A percentile compares a stretch with the other conserved stretches of the same genome.
phyloP scores from a whole-genome alignment of 805 yeast genomes.

The Candida chilensis region DNA sequence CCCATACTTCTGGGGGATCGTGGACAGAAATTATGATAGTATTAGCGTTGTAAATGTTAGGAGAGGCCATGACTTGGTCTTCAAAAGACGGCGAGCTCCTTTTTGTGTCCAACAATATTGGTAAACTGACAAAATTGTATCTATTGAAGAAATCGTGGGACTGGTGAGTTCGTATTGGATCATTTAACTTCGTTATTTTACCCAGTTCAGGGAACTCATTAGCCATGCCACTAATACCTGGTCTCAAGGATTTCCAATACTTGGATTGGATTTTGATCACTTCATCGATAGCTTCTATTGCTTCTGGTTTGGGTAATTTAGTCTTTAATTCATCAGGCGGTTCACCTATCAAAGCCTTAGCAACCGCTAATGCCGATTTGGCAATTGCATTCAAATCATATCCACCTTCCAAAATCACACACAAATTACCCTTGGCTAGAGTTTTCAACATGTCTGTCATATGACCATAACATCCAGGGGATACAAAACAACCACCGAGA shows the following conservation, averaged over 20 bases:
- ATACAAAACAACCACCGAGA: slow-evolving; percentile 91
- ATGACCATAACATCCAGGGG: slow-evolving; percentile 94
- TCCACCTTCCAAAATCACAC: slow-evolving; percentile 94
- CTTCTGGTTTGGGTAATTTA: slow-evolving; percentile 61
- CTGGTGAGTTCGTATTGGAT: slow-evolving; percentile 71
- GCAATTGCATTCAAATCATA: slow-evolving; percentile 89
- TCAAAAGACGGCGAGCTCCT: slow-evolving; percentile 42
- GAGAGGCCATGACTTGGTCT: slow-evolving; percentile 64
- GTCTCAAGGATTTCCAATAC: slow-evolving; percentile 80
- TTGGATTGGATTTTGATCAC: slow-evolving; percentile 74
- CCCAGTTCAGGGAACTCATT: slow-evolving; percentile 12
- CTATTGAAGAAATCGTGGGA: slow-evolving; percentile 42
- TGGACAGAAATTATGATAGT: slow-evolving; percentile 68
- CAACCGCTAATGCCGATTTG: slow-evolving; percentile 82
- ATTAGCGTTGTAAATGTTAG: slow-evolving; percentile 54
- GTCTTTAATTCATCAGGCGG: slow-evolving; percentile 78
- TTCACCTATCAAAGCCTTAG: slow-evolving; percentile 87
- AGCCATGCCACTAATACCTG: slow-evolving; percentile 39
- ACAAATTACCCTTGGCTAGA: slow-evolving; percentile 79
- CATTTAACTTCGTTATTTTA: slow-evolving; percentile 48
- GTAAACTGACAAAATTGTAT: slow-evolving; percentile 57
- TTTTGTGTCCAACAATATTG: slow-evolving; percentile 36
- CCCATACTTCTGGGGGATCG: slow-evolving; percentile 93
- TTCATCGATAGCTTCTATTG: slow-evolving; percentile 72
- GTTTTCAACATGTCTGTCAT: slow-evolving; percentile 90